These are phyloP conservation scores for Elongisporangium prolatum DNA, from an alignment of 352 stramenopile species.

Conservation along the genomic window DNA sequence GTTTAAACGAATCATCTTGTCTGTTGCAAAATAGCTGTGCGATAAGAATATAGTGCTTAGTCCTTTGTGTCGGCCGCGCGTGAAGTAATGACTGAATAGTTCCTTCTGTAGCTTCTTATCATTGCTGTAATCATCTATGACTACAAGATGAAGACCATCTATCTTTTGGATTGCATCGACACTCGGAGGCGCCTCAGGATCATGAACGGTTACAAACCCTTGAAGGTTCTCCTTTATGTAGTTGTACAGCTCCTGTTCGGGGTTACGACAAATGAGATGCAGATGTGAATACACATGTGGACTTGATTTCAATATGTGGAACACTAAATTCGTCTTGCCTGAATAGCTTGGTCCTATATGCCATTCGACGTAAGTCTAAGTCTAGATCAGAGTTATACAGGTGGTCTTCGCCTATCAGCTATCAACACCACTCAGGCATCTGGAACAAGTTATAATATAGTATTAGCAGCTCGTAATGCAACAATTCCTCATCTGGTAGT, in stretches of 20 bases:
- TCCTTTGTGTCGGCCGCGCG: constrained; percentile 18
- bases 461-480: too few species aligned
- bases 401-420: too few species aligned
- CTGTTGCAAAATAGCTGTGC: constrained; percentile 24
- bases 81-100: constrained; percentile 27
- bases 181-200: constrained; percentile 11
- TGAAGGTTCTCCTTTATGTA: constrained; percentile 22
- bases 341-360: too few species aligned
- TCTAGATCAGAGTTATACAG: too few species aligned
- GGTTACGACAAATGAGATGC: constrained; percentile 16
- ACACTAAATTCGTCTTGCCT: constrained; percentile 21
- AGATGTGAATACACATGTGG: constrained; percentile 19
- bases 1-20: constrained; percentile 35
- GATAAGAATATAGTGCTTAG: constrained; percentile 21
- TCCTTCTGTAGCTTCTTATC: constrained; percentile 26
- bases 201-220: constrained; percentile 18
- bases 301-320: constrained; percentile 15
- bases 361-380: too few species aligned
- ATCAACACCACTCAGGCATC: too few species aligned
- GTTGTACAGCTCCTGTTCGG: constrained; percentile 18
- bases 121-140: constrained; percentile 29
- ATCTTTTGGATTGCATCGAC: constrained; percentile 21
- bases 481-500: too few species aligned
- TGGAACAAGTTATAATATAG: too few species aligned
- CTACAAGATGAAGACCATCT: constrained; percentile 13